Evolutionary conservation across 108 stramenopile species (phyloP), one percentile per base, ranked within the genome.

Genomic region (Cyclotella sp.): DNA sequence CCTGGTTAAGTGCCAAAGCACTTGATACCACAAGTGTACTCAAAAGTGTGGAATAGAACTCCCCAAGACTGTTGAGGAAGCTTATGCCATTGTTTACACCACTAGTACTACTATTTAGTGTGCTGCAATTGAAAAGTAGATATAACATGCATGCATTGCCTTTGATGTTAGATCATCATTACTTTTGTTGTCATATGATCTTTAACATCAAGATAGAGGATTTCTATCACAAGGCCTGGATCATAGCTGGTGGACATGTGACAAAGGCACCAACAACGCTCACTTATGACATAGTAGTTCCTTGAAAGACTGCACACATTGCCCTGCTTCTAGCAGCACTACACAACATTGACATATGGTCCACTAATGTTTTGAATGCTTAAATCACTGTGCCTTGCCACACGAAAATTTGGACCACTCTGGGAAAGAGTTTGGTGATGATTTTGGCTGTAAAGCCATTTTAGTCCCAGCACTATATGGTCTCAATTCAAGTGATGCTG

Each of bases 221-320:
- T 41, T 24, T 65, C 0, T 59, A 74, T 21, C 39, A 82, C 0
- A 89, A 91, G 51, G 85, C 86, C 3, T 45, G 87, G 12, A 40
- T 79, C 1, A 85, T 89, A 0, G 87, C 84, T 16, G 84, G 68
- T 6, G 89, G 90, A 41, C 76, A 89, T 69, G 67, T 42, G 49
- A 76, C 74, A 18, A 74, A 84, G 46, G 29, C 82, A 3, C 85
- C 82, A 9, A 39, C 79, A 18, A 21, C 73, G 0, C 52, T 87
- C 27, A 77, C n/a, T n/a, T n/a, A n/a, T 22, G 63, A 80, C n/a
- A 61, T 60, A 16, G 72, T 71, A 0, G 83, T 86, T 0, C 77
- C 84, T 12, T 29, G 84, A 19, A 80, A 87, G 27, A 86, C 76
- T 12, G 86, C 86, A 0, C 63, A 80, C 8, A 53, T 89, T 14